A percentile compares a stretch with the other conserved stretches of the same genome.
Evolutionary conservation across 1,284 basidiomycete genomes (phyloP).

Genomic region (Mycosarcoma maydis): DNA sequence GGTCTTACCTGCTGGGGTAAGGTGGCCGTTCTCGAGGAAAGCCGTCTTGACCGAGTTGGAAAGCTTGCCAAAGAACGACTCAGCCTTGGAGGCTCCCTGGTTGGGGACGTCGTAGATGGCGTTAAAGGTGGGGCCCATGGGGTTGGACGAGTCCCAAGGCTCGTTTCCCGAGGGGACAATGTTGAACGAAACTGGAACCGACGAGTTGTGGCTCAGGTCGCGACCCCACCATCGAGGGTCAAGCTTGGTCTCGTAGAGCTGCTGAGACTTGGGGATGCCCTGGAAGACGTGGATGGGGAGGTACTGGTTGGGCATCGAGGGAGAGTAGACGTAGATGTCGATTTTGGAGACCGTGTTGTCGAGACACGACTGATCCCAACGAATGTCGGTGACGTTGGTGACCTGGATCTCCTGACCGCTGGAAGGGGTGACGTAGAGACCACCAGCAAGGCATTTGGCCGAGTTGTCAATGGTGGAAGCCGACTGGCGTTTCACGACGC

Average conservation of each 20-base stretch:
- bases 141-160: conserved; percentile 64
- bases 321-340: conserved; percentile 65
- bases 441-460: conserved; percentile 51
- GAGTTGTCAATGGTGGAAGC: conserved; percentile 45
- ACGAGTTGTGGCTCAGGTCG: conserved; percentile 45
- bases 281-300: conserved; percentile 61
- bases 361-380: conserved; percentile 57
- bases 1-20: conserved; percentile 57
- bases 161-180: conserved; percentile 63
- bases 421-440: conserved; percentile 51
- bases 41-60: conserved; percentile 52
- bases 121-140: conserved; percentile 60
- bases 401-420: conserved; percentile 35
- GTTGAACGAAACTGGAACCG: conserved; percentile 59
- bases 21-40: conserved; percentile 53
- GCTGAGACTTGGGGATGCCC: conserved; percentile 44
- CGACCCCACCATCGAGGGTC: conserved; percentile 60
- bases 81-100: conserved; percentile 41
- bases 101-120: conserved; percentile 55
- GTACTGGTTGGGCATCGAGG: conserved; percentile 34
- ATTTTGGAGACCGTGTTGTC: conserved; percentile 45
- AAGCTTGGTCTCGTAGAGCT: conserved; percentile 50
- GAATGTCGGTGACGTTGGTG: conserved; percentile 47
- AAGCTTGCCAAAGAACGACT: conserved; percentile 44
- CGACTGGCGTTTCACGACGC: conserved; percentile 40